These are phyloP conservation scores for Linum usitatissimum DNA, from an alignment of 345 rosid species.

Conservation along the genomic window DNA sequence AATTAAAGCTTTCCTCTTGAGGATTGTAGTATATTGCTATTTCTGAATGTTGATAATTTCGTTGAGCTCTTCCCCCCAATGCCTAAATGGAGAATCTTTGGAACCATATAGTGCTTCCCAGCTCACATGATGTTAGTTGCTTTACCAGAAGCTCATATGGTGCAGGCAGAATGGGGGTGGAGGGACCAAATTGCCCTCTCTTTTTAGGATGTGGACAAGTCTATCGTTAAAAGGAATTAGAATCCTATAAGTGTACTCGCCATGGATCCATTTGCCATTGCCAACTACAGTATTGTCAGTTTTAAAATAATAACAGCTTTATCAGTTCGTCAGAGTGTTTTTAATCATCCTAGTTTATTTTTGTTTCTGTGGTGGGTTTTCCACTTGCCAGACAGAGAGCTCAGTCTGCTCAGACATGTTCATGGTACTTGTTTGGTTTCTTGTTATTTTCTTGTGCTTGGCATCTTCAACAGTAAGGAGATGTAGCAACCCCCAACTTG, in stretches of 20 bases:
- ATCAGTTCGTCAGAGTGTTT: slow-evolving; percentile 1
- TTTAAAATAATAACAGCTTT: neutral
- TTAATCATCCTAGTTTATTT: neutral
- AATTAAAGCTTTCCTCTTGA: slow-evolving; percentile 1
- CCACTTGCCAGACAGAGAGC: neutral
- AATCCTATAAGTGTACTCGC: slow-evolving; percentile 9
- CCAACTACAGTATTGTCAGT: neutral
- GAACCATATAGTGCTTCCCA: slow-evolving; percentile 34
- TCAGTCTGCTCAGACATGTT: neutral
- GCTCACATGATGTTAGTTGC: slow-evolving; percentile 33
- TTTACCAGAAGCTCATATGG: neutral
- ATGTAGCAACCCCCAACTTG: neutral
- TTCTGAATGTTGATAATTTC: slow-evolving; percentile 13
- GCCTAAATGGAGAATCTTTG: slow-evolving; percentile 27
- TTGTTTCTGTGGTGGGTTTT: neutral
- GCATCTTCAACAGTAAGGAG: neutral
- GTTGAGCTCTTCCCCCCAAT: slow-evolving; percentile 11
- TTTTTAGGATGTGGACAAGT: slow-evolving; percentile 1
- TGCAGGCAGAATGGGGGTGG: neutral
- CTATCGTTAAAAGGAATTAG: slow-evolving; percentile 1
- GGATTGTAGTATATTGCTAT: neutral
- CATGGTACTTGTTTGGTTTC: neutral
- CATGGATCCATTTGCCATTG: slow-evolving; percentile 18
- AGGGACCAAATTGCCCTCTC: slow-evolving; percentile 33
- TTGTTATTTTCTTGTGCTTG: slow-evolving; percentile 6